Conservation (phyloP, 768 basidiomycete species). For the Termitomyces titanicus region DNA sequence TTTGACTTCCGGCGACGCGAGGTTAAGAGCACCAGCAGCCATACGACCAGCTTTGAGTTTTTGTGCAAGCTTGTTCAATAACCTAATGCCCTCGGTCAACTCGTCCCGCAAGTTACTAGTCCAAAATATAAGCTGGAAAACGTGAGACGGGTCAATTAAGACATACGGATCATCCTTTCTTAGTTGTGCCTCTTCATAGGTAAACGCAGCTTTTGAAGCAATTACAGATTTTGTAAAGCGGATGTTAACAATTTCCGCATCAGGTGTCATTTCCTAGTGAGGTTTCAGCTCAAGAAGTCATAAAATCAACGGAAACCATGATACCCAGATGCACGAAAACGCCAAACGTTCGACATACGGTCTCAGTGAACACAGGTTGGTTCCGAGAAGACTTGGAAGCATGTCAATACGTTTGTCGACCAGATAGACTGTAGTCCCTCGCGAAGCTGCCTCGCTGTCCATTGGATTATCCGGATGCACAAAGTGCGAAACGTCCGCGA, state of each 20-base stretch:
- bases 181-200: slow-evolving; percentile 93
- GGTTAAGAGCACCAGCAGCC: slow-evolving; percentile 94
- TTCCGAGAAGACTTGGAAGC: slow-evolving; percentile 90
- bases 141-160: neutral
- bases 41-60: slow-evolving; percentile 85
- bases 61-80: slow-evolving; percentile 83
- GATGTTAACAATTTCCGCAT: slow-evolving; percentile 87
- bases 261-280: slow-evolving; percentile 78
- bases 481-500: slow-evolving; percentile 97
- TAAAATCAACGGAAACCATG: neutral
- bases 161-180: slow-evolving; percentile 89
- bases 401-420: slow-evolving; percentile 99
- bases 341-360: slow-evolving; percentile 93
- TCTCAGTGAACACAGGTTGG: slow-evolving; percentile 90
- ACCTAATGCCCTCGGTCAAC: slow-evolving; percentile 79
- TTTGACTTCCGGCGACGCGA: slow-evolving; percentile 98
- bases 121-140: neutral
- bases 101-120: slow-evolving; percentile 72
- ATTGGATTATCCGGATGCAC: slow-evolving; percentile 91
- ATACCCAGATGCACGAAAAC: slow-evolving; percentile 94
- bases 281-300: slow-evolving; percentile 6
- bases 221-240: slow-evolving; percentile 96
- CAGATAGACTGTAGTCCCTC: slow-evolving; percentile 96
- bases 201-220: slow-evolving; percentile 93
- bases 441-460: slow-evolving; percentile 93